Conservation (phyloP, 2,329 filamentous ascomycete species). For the Hymenoscyphus albidus region DNA sequence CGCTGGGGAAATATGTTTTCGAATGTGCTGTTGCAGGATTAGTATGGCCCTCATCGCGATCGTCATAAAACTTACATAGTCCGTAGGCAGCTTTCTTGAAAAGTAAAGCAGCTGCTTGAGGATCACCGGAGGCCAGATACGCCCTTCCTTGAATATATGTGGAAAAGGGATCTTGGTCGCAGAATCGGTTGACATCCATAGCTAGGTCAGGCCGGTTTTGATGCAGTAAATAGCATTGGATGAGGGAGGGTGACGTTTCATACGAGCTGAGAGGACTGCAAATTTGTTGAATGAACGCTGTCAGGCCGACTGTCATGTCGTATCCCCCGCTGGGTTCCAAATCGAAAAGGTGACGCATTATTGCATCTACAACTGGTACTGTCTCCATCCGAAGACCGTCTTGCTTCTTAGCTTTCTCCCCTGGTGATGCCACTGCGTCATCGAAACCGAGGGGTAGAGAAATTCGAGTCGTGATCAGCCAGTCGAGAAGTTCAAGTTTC, state of each 20-base stretch:
- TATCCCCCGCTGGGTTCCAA: slow-evolving; percentile 49
- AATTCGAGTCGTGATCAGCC: slow-evolving; percentile 60
- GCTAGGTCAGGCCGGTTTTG: slow-evolving; percentile 58
- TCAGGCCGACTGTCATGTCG: slow-evolving; percentile 56
- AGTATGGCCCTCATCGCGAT: slow-evolving; percentile 7
- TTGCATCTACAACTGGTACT: slow-evolving; percentile 57
- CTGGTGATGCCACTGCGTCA: slow-evolving; percentile 38
- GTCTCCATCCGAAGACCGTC: slow-evolving; percentile 43
- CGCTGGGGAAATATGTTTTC: slow-evolving; percentile 38
- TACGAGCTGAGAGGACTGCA: slow-evolving; percentile 64
- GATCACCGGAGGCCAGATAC: slow-evolving; percentile 68
- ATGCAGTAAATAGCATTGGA: slow-evolving; percentile 60
- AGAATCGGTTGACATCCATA: slow-evolving; percentile 53
- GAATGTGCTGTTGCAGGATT: slow-evolving; percentile 26
- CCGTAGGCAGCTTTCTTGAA: slow-evolving; percentile 83
- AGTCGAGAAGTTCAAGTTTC: slow-evolving; percentile 69
- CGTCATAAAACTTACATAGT: slow-evolving; percentile 60
- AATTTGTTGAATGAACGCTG: slow-evolving; percentile 62
- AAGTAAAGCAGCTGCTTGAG: slow-evolving; percentile 65
- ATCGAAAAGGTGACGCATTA: slow-evolving; percentile 60
- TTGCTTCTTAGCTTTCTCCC: slow-evolving; percentile 38
- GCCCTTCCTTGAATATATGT: slow-evolving; percentile 84
- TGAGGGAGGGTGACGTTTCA: slow-evolving; percentile 56
- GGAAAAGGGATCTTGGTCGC: slow-evolving; percentile 56
- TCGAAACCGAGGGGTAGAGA: slow-evolving; percentile 45